A percentile compares a stretch with the other conserved stretches of the same genome.
Conservation (phyloP, 768 basidiomycete genomes). For the Kwoniella pini region DNA sequence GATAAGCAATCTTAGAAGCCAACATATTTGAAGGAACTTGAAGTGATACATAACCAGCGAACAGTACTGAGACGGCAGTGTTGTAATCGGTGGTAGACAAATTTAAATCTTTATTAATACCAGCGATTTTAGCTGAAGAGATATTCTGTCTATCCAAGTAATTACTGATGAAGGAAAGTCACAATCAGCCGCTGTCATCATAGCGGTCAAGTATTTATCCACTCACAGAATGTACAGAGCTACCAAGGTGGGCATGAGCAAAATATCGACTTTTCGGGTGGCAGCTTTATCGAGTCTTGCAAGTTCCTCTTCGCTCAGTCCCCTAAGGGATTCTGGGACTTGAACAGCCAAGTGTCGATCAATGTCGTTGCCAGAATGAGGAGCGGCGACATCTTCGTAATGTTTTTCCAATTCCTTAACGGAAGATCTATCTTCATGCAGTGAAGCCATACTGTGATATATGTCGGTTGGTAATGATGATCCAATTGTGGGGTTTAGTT, state of each 20-base stretch:
- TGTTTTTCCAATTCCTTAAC: constrained; percentile 20
- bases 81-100: constrained; percentile 33
- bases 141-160: constrained; percentile 43
- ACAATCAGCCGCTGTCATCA: neutral
- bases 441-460: constrained; percentile 9
- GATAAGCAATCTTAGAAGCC: constrained; percentile 39
- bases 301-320: constrained; percentile 39
- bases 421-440: constrained; percentile 25
- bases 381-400: neutral
- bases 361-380: constrained; percentile 6
- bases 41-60: constrained; percentile 49
- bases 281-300: constrained; percentile 30
- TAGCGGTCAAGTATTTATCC: no score
- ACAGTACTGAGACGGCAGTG: constrained; percentile 42
- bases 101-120: constrained; percentile 33
- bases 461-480: neutral
- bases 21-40: constrained; percentile 52
- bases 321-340: constrained; percentile 38
- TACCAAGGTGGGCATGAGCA: constrained; percentile 43
- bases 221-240: constrained; percentile 37
- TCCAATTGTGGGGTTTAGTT: no score
- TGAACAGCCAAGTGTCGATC: constrained; percentile 33
- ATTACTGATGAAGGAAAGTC: constrained; percentile 12
- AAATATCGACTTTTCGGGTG: constrained; percentile 44
- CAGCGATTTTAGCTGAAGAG: constrained; percentile 33